phyloP scores from a whole-genome alignment of 805 yeast species.

The Metschnikowia koreensis region DNA sequence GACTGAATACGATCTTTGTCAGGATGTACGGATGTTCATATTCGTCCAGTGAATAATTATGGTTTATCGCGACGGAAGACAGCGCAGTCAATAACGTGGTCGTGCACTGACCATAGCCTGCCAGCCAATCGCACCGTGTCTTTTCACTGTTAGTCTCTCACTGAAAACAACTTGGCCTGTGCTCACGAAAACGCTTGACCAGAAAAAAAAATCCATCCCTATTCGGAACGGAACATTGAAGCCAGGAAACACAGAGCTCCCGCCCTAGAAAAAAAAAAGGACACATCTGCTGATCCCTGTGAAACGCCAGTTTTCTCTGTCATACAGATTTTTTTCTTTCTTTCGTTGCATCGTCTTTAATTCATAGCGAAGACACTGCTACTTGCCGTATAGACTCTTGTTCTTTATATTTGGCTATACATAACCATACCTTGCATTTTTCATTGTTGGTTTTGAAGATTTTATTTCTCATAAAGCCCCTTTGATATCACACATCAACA shows the following conservation, averaged over 20 bases:
- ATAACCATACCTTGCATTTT: slow-evolving; percentile 4
- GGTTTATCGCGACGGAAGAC: background rate
- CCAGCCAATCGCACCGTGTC: slow-evolving; percentile 23
- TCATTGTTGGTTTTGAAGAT: slow-evolving; percentile 1
- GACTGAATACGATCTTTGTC: background rate
- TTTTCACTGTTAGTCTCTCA: slow-evolving; percentile 17
- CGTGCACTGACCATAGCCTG: slow-evolving; percentile 17
- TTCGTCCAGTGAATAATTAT: background rate
- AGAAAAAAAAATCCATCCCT: slow-evolving; percentile 7
- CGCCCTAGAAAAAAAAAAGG: slow-evolving; percentile 4
- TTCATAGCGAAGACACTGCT: background rate
- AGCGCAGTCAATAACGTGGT: background rate
- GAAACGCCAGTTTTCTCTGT: background rate
- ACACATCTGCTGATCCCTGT: slow-evolving; percentile 5
- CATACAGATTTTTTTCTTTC: background rate
- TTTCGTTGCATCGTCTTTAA: background rate
- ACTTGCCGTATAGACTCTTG: slow-evolving; percentile 3
- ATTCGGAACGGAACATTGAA: slow-evolving; percentile 7
- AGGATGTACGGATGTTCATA: background rate
- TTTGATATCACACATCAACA: background rate
- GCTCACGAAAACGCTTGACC: slow-evolving; percentile 5
- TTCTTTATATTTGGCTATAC: background rate
- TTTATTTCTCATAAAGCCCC: background rate
- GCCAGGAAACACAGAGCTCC: slow-evolving; percentile 1
- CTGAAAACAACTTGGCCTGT: slow-evolving; percentile 7